Percentiles rank a stretch among this genome's conserved stretches.
Conservation (phyloP, 176 grass and related monocot species). For the Echinochloa phyllopogon region DNA sequence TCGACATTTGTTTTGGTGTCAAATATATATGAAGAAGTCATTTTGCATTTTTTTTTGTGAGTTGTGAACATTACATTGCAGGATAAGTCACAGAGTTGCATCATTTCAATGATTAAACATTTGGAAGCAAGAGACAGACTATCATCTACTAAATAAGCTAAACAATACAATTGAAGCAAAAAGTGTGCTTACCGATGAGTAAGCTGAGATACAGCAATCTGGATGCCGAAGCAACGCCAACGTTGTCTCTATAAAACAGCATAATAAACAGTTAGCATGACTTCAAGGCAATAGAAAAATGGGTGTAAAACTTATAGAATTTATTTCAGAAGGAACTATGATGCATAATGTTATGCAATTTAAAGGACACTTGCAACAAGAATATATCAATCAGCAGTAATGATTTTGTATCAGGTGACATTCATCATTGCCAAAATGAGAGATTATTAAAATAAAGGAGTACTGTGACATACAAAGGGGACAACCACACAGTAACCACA, state of each 20-base stretch:
- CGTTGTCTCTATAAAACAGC: conserved; percentile 76
- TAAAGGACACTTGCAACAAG: not conserved
- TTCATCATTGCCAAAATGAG: not conserved
- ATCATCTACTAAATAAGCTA: not conserved
- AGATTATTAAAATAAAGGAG: not conserved
- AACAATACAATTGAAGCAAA: conserved; percentile 31
- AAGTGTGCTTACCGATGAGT: conserved; percentile 74
- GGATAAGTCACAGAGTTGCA: not conserved
- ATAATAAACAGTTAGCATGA: conserved; percentile 28
- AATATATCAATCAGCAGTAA: conserved; percentile 2
- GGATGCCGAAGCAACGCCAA: conserved; percentile 97
- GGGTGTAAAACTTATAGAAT: not conserved
- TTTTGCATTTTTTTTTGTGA: not conserved
- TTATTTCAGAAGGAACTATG: not conserved
- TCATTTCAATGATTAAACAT: conserved; percentile 22
- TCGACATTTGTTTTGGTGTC: too few species aligned
- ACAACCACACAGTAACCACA: not conserved
- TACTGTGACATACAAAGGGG: not conserved
- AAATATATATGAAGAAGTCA: not conserved
- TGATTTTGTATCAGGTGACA: not conserved
- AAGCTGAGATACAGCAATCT: conserved; percentile 97
- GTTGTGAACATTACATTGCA: conserved; percentile 21
- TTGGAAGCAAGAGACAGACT: not conserved
- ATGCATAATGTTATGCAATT: not conserved
- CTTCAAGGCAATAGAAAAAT: conserved; percentile 5